Base-by-base conservation (phyloP, 192 early-diverging fungal species). In the Umbelopsis sp. region DNA sequence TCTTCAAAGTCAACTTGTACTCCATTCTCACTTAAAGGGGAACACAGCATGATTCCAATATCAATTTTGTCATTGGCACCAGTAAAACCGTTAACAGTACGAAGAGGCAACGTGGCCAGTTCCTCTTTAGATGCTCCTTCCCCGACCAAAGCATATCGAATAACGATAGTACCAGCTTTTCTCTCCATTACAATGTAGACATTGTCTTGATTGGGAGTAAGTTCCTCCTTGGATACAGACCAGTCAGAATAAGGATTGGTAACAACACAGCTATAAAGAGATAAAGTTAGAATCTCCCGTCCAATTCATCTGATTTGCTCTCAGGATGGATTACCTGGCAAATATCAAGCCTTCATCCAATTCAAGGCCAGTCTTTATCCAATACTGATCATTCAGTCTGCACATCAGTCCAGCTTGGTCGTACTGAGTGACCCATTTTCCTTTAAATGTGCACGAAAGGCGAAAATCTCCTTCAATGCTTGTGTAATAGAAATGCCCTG, bases 371-470 rank as follows among this genome's bases (percentile, higher is more conserved):
- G 56, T 32, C 56, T 62, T 62, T 0, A 62, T 62, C 56, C 56
- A 62, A 3, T 62, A 34, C 17, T 32, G 56, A 14, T 29, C 26
- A 26, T 62, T 34, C 29, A 62, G 2, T n/a, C 56, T 22, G 17
- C 26, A 34, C 56, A 62, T 62, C 29, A 62, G 31, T 12, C 56
- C 56, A 20, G 56, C 56, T 62, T 62, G 56, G 31, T 62, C 56
- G 26, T 62, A 62, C 14, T 62, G 56, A 4, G 56, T 62, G 26
- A 32, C 34, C 56, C 56, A 62, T 17, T 62, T 32, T 0, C 56
- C 56, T 2, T 34, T 7, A 32, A 62, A 62, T 4, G 26, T 62
- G 26, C 56, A 62, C 16, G 56, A 62, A 12, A 62, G 26, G 2
- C 26, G 10, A 20, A 62, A 62, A 4, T 62, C 31, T 17, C 56